Base-by-base conservation (phyloP, 2,329 filamentous ascomycete genomes). In the Sarocladium brachiariae region DNA sequence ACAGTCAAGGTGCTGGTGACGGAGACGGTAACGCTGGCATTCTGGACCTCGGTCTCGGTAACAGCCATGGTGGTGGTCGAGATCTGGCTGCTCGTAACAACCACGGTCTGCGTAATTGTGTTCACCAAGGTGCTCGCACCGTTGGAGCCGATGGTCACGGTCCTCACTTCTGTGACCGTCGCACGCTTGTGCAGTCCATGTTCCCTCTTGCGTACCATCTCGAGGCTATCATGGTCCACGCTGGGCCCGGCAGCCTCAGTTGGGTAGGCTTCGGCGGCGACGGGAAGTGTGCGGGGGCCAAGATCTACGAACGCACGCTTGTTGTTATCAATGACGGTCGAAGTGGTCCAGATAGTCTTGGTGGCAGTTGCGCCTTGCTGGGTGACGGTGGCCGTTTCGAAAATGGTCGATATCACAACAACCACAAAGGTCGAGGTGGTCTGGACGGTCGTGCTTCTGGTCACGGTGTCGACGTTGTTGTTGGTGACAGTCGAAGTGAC, bases 11-110 rank as follows among this genome's bases (percentile, higher is more conserved):
- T 69, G 55, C 65, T 66, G n/a, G 69, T 70, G 19, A 59, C 53
- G 23, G 69, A 71, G 21, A 63, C 38, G 6, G 69, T 73, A 38
- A 67, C 65, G 52, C 59, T 64, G 51, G 70, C 69, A 54, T 65
- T 66, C 27, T 51, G 57, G 50, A 64, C 57, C 16, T 57, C 57
- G 1, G 64, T 70, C 60, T 64, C 59, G 23, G 65, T 68, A 13
- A 68, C 53, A 2, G 57, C 59, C 45, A 54, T 60, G 23, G 65
- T 66, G 16, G 58, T 51, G 51, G 59, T 61, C 13, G 60, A 60
- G 21, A 55, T 53, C 7, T 54, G 55, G 33, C 60, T 65, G n/a
- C 57, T 55, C 9, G 67, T 69, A 10, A 59, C 59, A 48, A 64
- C 56, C 43, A 68, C 59, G 14, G 59, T 63, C 31, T 59, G 61